Percentiles rank a stretch among this genome's conserved stretches.
phyloP scores from a whole-genome alignment of 2,329 filamentous ascomycete genomes.

The Aspergillus sp. region DNA sequence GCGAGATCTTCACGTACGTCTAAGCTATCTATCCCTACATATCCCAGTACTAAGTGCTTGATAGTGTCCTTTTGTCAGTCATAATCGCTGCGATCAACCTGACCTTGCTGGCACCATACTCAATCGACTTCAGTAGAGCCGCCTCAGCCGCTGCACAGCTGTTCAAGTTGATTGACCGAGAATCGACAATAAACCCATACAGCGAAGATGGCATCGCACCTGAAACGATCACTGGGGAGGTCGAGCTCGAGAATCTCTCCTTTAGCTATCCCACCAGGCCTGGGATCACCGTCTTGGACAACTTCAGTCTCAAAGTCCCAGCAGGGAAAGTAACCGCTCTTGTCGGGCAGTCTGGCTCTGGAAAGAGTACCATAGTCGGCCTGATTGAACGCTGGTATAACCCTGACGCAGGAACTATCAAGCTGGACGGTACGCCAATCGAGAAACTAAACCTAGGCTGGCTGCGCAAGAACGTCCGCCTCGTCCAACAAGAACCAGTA shows the following conservation, averaged over 20 bases:
- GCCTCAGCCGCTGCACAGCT: slow-evolving; percentile 87
- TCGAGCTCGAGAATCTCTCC: slow-evolving; percentile 79
- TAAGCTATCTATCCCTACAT: slow-evolving; percentile 1
- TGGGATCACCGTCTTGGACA: slow-evolving; percentile 83
- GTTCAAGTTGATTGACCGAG: slow-evolving; percentile 86
- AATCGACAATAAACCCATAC: slow-evolving; percentile 78
- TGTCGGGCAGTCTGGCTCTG: slow-evolving; percentile 90
- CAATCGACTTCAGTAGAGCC: slow-evolving; percentile 80
- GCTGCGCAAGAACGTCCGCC: slow-evolving; percentile 86
- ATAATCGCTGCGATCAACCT: slow-evolving; percentile 93
- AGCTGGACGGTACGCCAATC: slow-evolving; percentile 81
- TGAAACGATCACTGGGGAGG: slow-evolving; percentile 69
- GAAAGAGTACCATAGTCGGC: slow-evolving; percentile 92
- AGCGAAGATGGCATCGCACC: slow-evolving; percentile 69
- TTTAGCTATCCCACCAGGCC: slow-evolving; percentile 94
- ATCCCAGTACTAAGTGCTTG: slow-evolving; percentile 13
- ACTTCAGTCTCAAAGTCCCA: slow-evolving; percentile 75
- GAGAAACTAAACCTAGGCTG: slow-evolving; percentile 80
- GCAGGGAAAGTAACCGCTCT: slow-evolving; percentile 90
- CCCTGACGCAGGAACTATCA: slow-evolving; percentile 76
- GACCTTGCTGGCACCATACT: slow-evolving; percentile 81
- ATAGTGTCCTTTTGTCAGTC: slow-evolving; percentile 73
- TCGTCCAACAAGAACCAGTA: slow-evolving; percentile 91
- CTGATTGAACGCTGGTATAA: slow-evolving; percentile 93
- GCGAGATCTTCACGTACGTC: slow-evolving; percentile 66